These are phyloP conservation scores for Dipteronia sinensis DNA, from an alignment of 345 rosid species.

Conservation along the genomic window DNA sequence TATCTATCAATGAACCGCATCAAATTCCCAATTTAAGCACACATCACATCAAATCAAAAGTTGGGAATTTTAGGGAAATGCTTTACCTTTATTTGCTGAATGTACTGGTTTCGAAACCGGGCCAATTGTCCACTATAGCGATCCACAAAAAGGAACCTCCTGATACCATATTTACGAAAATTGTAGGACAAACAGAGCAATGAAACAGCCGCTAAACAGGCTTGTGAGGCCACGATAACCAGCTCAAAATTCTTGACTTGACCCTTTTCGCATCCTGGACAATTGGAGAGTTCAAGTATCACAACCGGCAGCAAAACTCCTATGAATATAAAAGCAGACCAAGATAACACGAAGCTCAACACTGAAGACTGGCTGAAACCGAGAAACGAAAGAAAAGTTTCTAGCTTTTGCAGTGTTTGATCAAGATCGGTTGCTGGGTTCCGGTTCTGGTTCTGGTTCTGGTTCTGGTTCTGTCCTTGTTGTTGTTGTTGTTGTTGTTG, in stretches of 20 bases:
- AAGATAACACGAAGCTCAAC: conserved; percentile 50
- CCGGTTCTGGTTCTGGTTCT: neutral
- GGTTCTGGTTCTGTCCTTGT: neutral
- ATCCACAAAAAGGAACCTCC: conserved; percentile 80
- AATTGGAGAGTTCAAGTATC: conserved; percentile 61
- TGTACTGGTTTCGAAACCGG: conserved; percentile 48
- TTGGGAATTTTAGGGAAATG: neutral
- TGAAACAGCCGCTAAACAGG: conserved; percentile 77
- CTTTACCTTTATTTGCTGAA: conserved; percentile 68
- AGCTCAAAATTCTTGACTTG: conserved; percentile 75
- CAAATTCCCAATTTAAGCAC: neutral
- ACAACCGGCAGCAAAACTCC: conserved; percentile 67
- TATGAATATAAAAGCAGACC: conserved; percentile 56
- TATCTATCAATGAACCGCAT: neutral
- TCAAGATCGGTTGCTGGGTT: conserved; percentile 46
- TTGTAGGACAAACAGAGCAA: conserved; percentile 74
- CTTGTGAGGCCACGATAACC: conserved; percentile 73
- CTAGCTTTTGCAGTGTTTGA: conserved; percentile 45
- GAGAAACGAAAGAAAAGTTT: conserved; percentile 52
- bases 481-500: neutral
- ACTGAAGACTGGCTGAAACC: conserved; percentile 72
- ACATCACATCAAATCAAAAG: neutral
- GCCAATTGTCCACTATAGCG: conserved; percentile 56
- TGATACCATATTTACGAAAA: conserved; percentile 72
- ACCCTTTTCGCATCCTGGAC: conserved; percentile 53